phyloP scores from a whole-genome alignment of 176 grass and related monocot genomes.

The Rhipidocladum racemiflorum region DNA sequence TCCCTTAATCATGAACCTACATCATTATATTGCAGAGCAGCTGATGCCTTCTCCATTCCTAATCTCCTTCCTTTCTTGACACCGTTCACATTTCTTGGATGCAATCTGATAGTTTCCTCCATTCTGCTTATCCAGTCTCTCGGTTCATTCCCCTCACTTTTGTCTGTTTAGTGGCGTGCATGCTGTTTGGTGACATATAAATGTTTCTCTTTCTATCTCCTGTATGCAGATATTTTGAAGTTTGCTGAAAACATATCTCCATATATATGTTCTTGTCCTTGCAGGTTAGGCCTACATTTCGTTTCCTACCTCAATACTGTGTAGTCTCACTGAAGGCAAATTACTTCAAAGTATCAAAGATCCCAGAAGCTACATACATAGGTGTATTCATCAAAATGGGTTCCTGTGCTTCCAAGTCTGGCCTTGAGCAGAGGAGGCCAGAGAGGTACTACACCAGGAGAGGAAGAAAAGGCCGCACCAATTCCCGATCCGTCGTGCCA shows the following conservation, averaged over 20 bases:
- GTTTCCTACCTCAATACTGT: not conserved
- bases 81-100: not conserved
- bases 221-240: not conserved
- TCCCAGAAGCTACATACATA: not conserved
- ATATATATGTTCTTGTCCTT: not conserved
- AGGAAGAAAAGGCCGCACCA: constrained; percentile 30
- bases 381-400: constrained; percentile 50
- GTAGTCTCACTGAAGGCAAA: not conserved
- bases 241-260: constrained; percentile 6
- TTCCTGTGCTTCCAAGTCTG: constrained; percentile 53
- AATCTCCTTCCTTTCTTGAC: not conserved
- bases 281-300: constrained; percentile 23
- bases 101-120: not conserved
- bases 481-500: constrained; percentile 24
- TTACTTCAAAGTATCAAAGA: not conserved
- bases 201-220: not conserved
- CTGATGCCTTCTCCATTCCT: not conserved
- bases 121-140: constrained; percentile 15
- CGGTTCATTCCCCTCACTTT: not conserved
- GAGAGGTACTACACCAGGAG: constrained; percentile 31
- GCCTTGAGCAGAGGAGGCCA: constrained; percentile 28
- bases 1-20: constrained; percentile 17
- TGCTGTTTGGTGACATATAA: not conserved
- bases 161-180: not conserved
- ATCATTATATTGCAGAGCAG: constrained; percentile 24